Evolutionary conservation across 805 yeast genomes (phyloP).

Genomic region (Dipodascus albidus): DNA sequence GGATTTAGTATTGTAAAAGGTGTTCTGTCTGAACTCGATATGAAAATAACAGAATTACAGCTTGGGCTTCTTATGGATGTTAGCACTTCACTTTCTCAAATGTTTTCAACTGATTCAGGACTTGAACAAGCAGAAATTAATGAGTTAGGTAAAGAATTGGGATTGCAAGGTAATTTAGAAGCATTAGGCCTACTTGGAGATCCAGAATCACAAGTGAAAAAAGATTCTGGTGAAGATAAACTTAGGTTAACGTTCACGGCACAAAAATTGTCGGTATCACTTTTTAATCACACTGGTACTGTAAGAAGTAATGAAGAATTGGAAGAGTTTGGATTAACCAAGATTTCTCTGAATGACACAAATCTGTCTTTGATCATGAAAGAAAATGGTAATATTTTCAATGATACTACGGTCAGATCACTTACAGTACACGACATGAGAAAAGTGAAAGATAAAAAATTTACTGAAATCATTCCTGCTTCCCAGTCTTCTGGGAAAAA

Average conservation of each 20-base stretch:
- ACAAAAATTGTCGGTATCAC: conserved; percentile 50
- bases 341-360: conserved; percentile 47
- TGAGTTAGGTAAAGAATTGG: conserved; percentile 17
- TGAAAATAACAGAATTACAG: conserved; percentile 66
- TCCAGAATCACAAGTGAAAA: background rate
- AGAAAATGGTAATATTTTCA: conserved; percentile 42
- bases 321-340: conserved; percentile 31
- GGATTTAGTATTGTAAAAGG: conserved; percentile 33
- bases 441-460: conserved; percentile 47
- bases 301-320: conserved; percentile 19
- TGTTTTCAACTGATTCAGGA: conserved; percentile 37
- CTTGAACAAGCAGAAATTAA: conserved; percentile 50
- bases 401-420: conserved; percentile 56
- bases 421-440: conserved; percentile 73
- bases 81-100: conserved; percentile 41
- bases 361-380: conserved; percentile 40
- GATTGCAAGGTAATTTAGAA: conserved; percentile 9
- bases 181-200: background rate
- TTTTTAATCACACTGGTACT: conserved; percentile 20
- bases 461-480: conserved; percentile 71
- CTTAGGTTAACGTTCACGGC: conserved; percentile 42
- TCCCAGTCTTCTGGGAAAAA: conserved; percentile 22
- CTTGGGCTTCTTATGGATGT: conserved; percentile 45
- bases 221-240: conserved; percentile 8
- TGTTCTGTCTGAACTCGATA: conserved; percentile 46